phyloP scores from a whole-genome alignment of 495 filamentous ascomycete genomes.

The Filosporella fistucella region DNA sequence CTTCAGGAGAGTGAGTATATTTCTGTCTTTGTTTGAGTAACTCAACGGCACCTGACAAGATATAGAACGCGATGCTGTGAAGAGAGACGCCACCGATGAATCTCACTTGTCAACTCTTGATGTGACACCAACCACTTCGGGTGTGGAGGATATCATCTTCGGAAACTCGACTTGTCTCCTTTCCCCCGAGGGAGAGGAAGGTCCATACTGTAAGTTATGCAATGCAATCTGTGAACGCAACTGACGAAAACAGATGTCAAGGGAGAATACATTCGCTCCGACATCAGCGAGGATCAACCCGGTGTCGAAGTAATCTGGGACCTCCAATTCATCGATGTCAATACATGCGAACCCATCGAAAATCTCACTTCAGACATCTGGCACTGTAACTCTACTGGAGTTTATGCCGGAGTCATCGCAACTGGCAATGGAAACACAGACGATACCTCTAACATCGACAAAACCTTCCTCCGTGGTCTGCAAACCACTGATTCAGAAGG shows the following conservation, averaged over 20 bases:
- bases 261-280: constrained; percentile 47
- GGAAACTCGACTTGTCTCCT: constrained; percentile 42
- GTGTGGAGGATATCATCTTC: constrained; percentile 43
- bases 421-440: constrained; percentile 32
- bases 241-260: constrained; percentile 30
- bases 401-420: constrained; percentile 36
- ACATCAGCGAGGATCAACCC: constrained; percentile 39
- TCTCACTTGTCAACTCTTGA: constrained; percentile 26
- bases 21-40: too few relatives aligned
- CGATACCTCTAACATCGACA: constrained; percentile 39
- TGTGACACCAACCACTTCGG: constrained; percentile 1
- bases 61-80: too few relatives aligned
- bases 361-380: constrained; percentile 48
- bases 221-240: constrained; percentile 10
- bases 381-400: constrained; percentile 50
- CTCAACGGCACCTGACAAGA: too few relatives aligned
- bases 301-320: constrained; percentile 49
- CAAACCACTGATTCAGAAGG: constrained; percentile 45
- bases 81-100: too few relatives aligned
- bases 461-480: constrained; percentile 45
- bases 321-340: constrained; percentile 48
- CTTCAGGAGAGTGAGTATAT: too few relatives aligned
- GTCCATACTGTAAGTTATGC: constrained; percentile 43
- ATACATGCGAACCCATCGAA: constrained; percentile 44
- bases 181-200: constrained; percentile 44